Base-by-base conservation (phyloP, 78 protist species). In the Trichosphaerium sp. region DNA sequence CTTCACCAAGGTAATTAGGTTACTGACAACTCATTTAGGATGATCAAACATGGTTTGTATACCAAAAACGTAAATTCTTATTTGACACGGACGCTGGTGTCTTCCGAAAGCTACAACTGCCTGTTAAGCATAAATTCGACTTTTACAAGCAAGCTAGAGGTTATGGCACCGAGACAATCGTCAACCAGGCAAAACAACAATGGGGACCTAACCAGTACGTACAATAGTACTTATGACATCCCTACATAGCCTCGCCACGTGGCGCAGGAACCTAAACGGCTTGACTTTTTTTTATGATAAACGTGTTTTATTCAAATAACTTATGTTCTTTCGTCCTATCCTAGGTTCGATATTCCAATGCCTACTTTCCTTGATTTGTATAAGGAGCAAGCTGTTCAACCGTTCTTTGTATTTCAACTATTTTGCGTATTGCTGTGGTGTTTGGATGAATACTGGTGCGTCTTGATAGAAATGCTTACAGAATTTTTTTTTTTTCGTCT, bases 381-480 rank as follows among this genome's bases (percentile, higher is more conserved):
- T 62, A 34, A 26, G 31, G 96, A 97, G 66, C 99, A 97, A 40
- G 87, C 89, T 12, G 14, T 88, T 1, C 95, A 96, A 10, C 99
- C 99, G 15, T 94, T 98, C 89, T 98, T 98, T 63, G 93, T 98
- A 4, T 98, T 97, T 48, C 94, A 92, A 75, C 61, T 94, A 37
- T 72, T 93, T 69, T 96, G 98, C 71, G 93, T 92, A n/a, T 25
- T 58, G 1, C 89, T 97, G 7, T 97, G 97, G 98, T 25, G 57
- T 44, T 67, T 95, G 40, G 99, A 96, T 65, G 99, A 93, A 11
- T 89, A 89, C 71, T 71, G 81, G n/a, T n/a, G n/a, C n/a, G n/a
- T n/a, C n/a, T n/a, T n/a, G n/a, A n/a, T n/a, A n/a, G n/a, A n/a
- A n/a, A n/a, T n/a, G n/a, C n/a, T n/a, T n/a, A n/a, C n/a, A n/a